Base-by-base conservation (phyloP, 192 early-diverging fungal genomes). In the Coemansia sp. region DNA sequence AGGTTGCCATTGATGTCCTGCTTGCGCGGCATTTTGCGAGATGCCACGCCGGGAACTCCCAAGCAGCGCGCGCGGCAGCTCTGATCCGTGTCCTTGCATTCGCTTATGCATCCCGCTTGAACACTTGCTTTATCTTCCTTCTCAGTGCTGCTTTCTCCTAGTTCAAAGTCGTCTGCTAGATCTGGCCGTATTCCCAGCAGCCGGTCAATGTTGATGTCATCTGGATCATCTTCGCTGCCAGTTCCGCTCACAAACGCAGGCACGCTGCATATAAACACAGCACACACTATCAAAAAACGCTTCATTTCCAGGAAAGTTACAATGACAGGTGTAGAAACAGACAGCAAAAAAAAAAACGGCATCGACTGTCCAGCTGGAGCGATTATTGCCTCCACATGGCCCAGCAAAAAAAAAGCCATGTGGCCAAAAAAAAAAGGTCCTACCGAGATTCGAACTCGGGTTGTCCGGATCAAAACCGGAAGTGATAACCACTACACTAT, bases 371-470 rank as follows among this genome's bases (percentile, higher is more conserved):
- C 10, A 34, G 10, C 2, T 1, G 2, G 2, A 10, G 7, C 10
- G 7, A 7, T 7, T 34, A 34, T 10, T 34, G 10, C 32, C 7
- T 34, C 32, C 32, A 9, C 32, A 10, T 34, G 32, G 32, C 32
- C 3, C 10, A 34, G 32, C 32, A 34, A 34, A 34, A 34, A 34
- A 9, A 34, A 34, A 7, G 32, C 32, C 32, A 34, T 34, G 32
- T 34, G 32, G 32, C 2, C 10, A 34, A 34, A 52, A 51, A 51
- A 39, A 18, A 21, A 11, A 60, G 62, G 62, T 58, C 55, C 26
- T 66, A 51, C 63, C 63, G 63, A 66, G 63, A 58, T 66, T 66
- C 63, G 63, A 66, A 66, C 63, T 66, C 63, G 63, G 55, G 62
- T 65, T 56, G 46, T 30, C 42, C 47, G 62, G 44, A 65, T 65